Percentiles rank a stretch among this genome's conserved stretches.
Conservation (phyloP, 2,329 filamentous ascomycete genomes). For the Calonectria crousiana region DNA sequence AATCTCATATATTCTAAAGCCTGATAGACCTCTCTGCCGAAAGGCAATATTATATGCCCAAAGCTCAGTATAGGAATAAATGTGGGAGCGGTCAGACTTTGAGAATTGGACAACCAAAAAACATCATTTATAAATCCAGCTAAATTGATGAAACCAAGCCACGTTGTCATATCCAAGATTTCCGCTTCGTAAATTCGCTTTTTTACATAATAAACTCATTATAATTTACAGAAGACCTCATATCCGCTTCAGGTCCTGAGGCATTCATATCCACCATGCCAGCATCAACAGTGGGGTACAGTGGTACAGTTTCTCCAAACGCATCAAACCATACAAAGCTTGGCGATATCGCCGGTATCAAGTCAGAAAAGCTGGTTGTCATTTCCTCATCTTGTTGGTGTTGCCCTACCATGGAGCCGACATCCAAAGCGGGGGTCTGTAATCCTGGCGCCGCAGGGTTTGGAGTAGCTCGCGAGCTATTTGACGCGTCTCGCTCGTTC, state of each 20-base stretch:
- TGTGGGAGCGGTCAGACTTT: not conserved
- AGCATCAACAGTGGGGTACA: slow-evolving; percentile 42
- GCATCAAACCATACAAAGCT: slow-evolving; percentile 44
- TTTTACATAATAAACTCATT: slow-evolving; percentile 22
- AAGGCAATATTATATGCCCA: not conserved
- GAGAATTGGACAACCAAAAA: not conserved
- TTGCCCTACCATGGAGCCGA: not conserved
- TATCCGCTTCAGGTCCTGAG: not conserved
- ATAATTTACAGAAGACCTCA: slow-evolving; percentile 14
- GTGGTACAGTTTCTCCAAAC: slow-evolving; percentile 42
- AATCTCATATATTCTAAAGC: not conserved
- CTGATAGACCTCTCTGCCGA: not conserved
- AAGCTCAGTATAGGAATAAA: not conserved
- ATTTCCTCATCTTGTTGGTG: slow-evolving; percentile 27
- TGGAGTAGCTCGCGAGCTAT: slow-evolving; percentile 11
- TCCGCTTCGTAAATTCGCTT: too few species aligned
- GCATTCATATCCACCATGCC: slow-evolving; percentile 32
- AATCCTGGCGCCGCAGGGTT: not conserved
- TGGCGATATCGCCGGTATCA: slow-evolving; percentile 39
- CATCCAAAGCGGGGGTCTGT: slow-evolving; percentile 1
- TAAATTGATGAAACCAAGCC: not conserved
- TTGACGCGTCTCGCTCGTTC: not conserved
- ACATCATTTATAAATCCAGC: not conserved
- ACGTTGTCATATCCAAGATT: not conserved
- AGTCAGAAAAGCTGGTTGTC: slow-evolving; percentile 25